Percentiles rank a stretch among this genome's conserved stretches.
Conservation (phyloP, 441 rosid genomes). For the Gossypium davidsonii region DNA sequence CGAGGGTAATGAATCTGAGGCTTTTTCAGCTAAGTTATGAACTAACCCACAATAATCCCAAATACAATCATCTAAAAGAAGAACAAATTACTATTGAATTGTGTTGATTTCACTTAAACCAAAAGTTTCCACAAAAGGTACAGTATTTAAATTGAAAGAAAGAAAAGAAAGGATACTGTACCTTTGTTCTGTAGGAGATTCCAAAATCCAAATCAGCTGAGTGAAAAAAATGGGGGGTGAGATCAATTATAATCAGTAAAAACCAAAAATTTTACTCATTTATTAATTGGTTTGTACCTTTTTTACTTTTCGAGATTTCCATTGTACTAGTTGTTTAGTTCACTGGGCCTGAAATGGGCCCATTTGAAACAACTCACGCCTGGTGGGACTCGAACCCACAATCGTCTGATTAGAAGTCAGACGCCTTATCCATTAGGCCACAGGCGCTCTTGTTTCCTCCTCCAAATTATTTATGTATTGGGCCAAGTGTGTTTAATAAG, state of each 20-base stretch:
- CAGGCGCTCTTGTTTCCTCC: constrained; percentile 21
- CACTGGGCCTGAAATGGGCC: background rate
- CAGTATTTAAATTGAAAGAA: background rate
- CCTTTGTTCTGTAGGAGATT: background rate
- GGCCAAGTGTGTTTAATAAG: no score
- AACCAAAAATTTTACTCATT: background rate
- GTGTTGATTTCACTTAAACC: background rate
- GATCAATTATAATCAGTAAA: background rate
- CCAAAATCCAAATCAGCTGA: constrained; percentile 8
- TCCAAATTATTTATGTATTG: no score
- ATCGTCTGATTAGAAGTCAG: constrained; percentile 79
- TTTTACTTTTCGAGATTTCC: background rate
- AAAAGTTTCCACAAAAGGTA: background rate
- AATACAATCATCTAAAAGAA: background rate
- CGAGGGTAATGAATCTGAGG: background rate
- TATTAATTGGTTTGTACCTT: background rate
- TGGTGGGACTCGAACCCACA: constrained; percentile 71
- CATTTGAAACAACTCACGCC: background rate
- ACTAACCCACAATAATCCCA: constrained; percentile 1
- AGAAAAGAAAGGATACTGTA: background rate
- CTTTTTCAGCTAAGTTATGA: background rate
- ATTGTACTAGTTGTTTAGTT: background rate
- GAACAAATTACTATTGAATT: background rate
- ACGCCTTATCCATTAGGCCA: constrained; percentile 92
- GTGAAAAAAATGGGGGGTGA: constrained; percentile 2